Percentiles rank a stretch among this genome's conserved stretches.
phyloP scores from a whole-genome alignment of 208 protist genomes.

The Leishmania arabica region DNA sequence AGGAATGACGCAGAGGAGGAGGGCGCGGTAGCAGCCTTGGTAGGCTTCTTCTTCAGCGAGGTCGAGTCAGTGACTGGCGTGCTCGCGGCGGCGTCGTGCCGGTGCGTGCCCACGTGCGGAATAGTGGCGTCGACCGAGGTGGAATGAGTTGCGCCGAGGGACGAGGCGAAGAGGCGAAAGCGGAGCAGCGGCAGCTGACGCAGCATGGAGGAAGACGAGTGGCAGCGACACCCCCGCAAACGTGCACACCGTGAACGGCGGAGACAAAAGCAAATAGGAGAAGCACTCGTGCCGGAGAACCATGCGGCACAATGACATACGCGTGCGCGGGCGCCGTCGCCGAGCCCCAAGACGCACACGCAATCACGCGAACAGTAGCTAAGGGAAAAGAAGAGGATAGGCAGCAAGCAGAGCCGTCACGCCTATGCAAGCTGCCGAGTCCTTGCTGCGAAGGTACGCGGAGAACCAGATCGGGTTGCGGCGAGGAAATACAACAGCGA shows the following conservation, averaged over 20 bases:
- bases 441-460: neutral
- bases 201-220: neutral
- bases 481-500: neutral
- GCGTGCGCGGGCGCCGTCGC: neutral
- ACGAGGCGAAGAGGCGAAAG: conserved; percentile 10
- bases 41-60: neutral
- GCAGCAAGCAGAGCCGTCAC: neutral
- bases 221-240: neutral
- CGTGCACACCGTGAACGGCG: neutral
- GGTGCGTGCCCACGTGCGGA: too few species aligned
- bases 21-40: neutral
- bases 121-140: neutral
- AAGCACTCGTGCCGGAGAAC: too few species aligned
- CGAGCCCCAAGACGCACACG: neutral
- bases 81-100: neutral
- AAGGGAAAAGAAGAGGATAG: neutral
- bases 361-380: neutral
- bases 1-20: conserved; percentile 2
- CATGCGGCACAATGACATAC: neutral
- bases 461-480: neutral
- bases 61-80: neutral
- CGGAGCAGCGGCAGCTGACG: neutral
- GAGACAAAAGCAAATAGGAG: neutral
- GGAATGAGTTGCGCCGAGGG: neutral
- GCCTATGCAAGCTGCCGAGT: neutral